Evolutionary conservation across 208 protist species (phyloP).

Genomic region (Balamuthia mandrillaris): DNA sequence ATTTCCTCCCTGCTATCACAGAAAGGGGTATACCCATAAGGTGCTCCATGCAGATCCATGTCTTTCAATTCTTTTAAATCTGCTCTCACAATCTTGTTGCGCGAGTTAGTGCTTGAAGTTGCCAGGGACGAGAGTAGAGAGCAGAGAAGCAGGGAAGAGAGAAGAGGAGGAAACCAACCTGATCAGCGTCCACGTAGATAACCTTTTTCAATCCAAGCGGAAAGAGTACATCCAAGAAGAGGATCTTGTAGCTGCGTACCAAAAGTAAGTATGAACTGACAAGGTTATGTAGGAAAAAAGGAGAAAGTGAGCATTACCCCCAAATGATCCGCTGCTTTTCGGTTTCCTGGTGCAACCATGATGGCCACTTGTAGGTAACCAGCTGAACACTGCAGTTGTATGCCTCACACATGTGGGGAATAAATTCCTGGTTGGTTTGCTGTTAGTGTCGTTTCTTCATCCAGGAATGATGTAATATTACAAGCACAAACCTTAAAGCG

Average conservation of each 20-base stretch:
- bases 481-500: constrained; percentile 82
- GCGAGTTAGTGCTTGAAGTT: background rate
- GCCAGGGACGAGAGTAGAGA: background rate
- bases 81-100: constrained; percentile 62
- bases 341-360: constrained; percentile 90
- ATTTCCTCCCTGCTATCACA: constrained; percentile 89
- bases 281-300: background rate
- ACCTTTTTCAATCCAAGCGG: constrained; percentile 91
- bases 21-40: constrained; percentile 95
- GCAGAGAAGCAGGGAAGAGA: background rate
- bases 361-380: constrained; percentile 97
- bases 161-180: constrained; percentile 72
- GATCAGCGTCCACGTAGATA: constrained; percentile 98
- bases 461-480: background rate
- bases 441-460: background rate
- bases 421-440: constrained; percentile 56
- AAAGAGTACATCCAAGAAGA: constrained; percentile 99
- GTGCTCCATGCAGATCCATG: constrained; percentile 87
- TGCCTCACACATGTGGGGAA: constrained; percentile 80
- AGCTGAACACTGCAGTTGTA: constrained; percentile 92
- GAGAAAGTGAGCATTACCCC: constrained; percentile 72
- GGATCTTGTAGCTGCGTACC: constrained; percentile 89
- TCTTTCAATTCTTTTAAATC: constrained; percentile 92
- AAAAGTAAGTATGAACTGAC: background rate
- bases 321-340: constrained; percentile 98